Conservation (phyloP, 1,139 yeast genomes). For the Geotrichum australiense region DNA sequence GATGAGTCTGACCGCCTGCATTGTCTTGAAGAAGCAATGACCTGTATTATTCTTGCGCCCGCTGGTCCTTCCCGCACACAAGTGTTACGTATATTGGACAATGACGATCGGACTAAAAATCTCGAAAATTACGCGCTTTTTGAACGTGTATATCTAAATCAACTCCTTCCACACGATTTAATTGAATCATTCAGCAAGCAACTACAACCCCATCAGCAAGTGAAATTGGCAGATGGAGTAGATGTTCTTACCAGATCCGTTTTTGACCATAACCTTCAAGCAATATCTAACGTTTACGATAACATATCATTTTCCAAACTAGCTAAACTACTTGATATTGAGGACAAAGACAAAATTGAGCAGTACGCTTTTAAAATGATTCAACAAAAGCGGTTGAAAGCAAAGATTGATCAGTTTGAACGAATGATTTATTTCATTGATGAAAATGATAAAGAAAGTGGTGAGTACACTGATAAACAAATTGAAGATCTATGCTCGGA, state of each 20-base stretch:
- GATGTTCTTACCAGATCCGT: constrained; percentile 33
- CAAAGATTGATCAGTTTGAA: constrained; percentile 33
- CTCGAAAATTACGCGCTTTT: constrained; percentile 25
- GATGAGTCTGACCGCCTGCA: constrained; percentile 29
- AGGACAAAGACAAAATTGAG: constrained; percentile 29
- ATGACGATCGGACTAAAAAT: constrained; percentile 30
- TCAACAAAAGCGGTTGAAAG: constrained; percentile 31
- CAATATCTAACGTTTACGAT: constrained; percentile 32
- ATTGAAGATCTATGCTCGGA: constrained; percentile 26
- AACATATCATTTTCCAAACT: constrained; percentile 30
- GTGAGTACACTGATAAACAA: constrained; percentile 27
- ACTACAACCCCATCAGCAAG: constrained; percentile 29
- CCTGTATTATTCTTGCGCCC: constrained; percentile 32
- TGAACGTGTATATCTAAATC: constrained; percentile 30
- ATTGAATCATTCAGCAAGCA: constrained; percentile 25
- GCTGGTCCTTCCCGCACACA: constrained; percentile 35
- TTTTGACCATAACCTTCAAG: constrained; percentile 34
- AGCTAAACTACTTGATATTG: constrained; percentile 29
- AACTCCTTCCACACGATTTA: constrained; percentile 29
- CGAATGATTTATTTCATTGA: constrained; percentile 28
- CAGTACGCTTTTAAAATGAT: constrained; percentile 33
- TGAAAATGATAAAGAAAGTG: constrained; percentile 13
- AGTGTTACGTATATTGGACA: constrained; percentile 29
- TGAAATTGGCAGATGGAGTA: constrained; percentile 28
- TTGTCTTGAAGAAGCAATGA: constrained; percentile 32